Percentiles rank a stretch among this genome's conserved stretches.
phyloP scores from a whole-genome alignment of 2,329 filamentous ascomycete genomes.

The Pyrenophora graminea region DNA sequence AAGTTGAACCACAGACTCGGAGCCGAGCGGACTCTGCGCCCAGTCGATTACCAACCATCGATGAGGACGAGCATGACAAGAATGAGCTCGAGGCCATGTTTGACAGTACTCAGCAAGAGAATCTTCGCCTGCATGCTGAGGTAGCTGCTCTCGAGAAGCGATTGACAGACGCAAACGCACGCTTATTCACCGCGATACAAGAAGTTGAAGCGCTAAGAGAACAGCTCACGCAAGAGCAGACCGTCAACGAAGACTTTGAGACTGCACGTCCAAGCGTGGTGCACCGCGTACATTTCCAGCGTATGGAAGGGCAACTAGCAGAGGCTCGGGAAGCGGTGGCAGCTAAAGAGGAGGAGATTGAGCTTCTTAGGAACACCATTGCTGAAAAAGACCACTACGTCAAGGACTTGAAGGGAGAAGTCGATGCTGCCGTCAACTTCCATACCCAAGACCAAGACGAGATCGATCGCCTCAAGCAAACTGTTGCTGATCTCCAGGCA shows the following conservation, averaged over 20 bases:
- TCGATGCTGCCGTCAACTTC: constrained; percentile 20
- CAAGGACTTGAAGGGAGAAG: constrained; percentile 24
- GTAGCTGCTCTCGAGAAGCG: constrained; percentile 36
- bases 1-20: constrained; percentile 18
- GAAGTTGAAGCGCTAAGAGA: constrained; percentile 30
- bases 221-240: constrained; percentile 32
- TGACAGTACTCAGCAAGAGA: constrained; percentile 41
- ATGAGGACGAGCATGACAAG: constrained; percentile 36
- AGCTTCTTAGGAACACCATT: constrained; percentile 17
- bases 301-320: constrained; percentile 39
- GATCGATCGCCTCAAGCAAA: constrained; percentile 31
- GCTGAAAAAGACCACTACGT: constrained; percentile 26
- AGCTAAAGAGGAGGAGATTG: constrained; percentile 30
- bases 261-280: constrained; percentile 38
- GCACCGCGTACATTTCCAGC: constrained; percentile 41
- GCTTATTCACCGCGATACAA: constrained; percentile 31
- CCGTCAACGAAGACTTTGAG: constrained; percentile 36
- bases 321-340: constrained; percentile 28
- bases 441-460: constrained; percentile 31
- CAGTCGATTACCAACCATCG: constrained; percentile 37
- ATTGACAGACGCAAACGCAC: constrained; percentile 35
- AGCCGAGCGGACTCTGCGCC: constrained; percentile 9
- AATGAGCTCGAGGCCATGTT: constrained; percentile 44
- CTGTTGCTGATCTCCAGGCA: constrained; percentile 27
- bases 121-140: constrained; percentile 36